Evolutionary conservation across 345 rosid species (phyloP), one percentile per base, ranked within the genome.

Genomic region (Citrus cavaleriei): DNA sequence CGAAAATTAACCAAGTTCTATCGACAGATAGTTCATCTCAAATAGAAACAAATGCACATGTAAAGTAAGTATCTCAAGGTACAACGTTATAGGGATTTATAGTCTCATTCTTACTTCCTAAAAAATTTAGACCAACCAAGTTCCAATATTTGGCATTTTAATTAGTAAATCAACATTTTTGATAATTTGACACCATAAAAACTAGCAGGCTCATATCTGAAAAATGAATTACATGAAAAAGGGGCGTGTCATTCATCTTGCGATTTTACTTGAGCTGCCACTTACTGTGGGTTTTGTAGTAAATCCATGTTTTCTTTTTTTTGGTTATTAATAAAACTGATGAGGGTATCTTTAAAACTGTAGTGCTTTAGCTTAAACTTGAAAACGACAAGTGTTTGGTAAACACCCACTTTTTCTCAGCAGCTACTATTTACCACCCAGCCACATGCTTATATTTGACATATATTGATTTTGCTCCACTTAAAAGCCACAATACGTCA

Each of bases 1-100:
- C 75, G 74, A 63, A 78, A 34, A 42, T 72, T 68, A 27, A 75
- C 60, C 12, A 70, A 54, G 46, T 51, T 81, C 64, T 3, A 54
- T 49, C 46, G 62, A 62, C n/a, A 49, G n/a, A 35, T 22, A 34
- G 54, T 22, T 49, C 18, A 37, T 7, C 60, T 6, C 30, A 61
- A 32, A 32, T 51, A 42, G 49, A 62, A 12, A 32, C 4, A 75
- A 25, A 28, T 10, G 2, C 19, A 28, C 8, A 19, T 65, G n/a
- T 18, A 32, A 16, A 16, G 5, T 30, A 19, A 34, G 24, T 34
- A 7, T 24, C 4, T 34, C 68, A 7, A 65, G 69, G 34, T 32
- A 64, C n/a, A 64, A 64, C 2, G 9, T 0, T 16, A 64, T 18
- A 30, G 38, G 68, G 21, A 4, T 30, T 58, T 58, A 22, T n/a